phyloP scores from a whole-genome alignment of 2,329 filamentous ascomycete species.

The Sordariomycetes sp. region DNA sequence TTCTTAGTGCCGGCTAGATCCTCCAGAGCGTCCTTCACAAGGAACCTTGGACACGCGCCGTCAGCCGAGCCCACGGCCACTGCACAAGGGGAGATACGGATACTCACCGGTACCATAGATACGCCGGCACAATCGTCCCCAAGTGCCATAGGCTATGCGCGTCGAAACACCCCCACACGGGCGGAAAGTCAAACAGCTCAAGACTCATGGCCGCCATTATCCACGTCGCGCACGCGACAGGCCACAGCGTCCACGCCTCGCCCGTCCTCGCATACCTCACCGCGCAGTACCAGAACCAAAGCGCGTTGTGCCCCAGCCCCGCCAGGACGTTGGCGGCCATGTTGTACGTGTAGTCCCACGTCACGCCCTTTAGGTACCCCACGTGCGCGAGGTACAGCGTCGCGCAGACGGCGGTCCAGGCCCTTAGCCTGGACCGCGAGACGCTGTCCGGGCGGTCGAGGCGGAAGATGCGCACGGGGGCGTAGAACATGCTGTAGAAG shows the following conservation, averaged over 20 bases:
- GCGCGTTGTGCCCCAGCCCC: slow-evolving; percentile 64
- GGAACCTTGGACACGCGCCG: slow-evolving; percentile 51
- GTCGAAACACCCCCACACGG: slow-evolving; percentile 69
- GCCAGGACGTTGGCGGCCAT: slow-evolving; percentile 87
- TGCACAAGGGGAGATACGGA: neutral
- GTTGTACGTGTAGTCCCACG: slow-evolving; percentile 95
- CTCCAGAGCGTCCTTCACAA: slow-evolving; percentile 74
- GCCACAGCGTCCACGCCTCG: slow-evolving; percentile 75
- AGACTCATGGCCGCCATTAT: slow-evolving; percentile 88
- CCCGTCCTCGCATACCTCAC: slow-evolving; percentile 57
- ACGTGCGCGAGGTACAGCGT: slow-evolving; percentile 64
- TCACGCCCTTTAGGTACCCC: slow-evolving; percentile 69
- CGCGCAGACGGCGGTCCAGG: slow-evolving; percentile 66
- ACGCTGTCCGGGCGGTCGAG: slow-evolving; percentile 47
- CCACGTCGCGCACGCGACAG: slow-evolving; percentile 84
- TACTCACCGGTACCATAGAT: slow-evolving; percentile 91
- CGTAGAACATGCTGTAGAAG: slow-evolving; percentile 82
- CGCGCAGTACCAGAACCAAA: slow-evolving; percentile 82
- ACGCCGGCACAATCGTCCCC: slow-evolving; percentile 75
- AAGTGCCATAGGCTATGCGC: slow-evolving; percentile 95
- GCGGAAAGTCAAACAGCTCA: slow-evolving; percentile 88
- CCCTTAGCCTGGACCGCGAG: slow-evolving; percentile 39
- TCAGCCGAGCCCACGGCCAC: neutral
- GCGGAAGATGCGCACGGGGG: slow-evolving; percentile 68
- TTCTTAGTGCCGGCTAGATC: slow-evolving; percentile 55